These are phyloP conservation scores for Rutstroemia sydowiana DNA, from an alignment of 2,329 filamentous ascomycete genomes.

Conservation along the genomic window DNA sequence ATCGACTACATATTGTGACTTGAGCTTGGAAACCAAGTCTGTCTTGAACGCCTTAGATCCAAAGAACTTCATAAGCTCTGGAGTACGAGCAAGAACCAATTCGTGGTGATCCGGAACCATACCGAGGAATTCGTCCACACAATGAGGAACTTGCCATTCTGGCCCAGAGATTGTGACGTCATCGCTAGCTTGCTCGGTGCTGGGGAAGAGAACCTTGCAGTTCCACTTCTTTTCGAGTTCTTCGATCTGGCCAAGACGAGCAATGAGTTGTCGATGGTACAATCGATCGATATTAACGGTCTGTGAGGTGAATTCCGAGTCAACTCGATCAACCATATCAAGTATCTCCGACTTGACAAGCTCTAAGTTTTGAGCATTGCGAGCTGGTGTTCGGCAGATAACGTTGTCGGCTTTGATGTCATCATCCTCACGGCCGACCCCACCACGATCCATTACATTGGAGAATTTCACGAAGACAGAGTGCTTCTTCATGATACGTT, in stretches of 20 bases:
- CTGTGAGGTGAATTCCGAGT: constrained; percentile 94
- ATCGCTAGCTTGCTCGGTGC: constrained; percentile 94
- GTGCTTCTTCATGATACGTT: constrained; percentile 99
- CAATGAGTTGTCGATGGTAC: constrained; percentile 89
- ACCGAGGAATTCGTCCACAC: constrained; percentile 90
- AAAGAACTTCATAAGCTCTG: constrained; percentile 73
- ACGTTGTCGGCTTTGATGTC: constrained; percentile 99
- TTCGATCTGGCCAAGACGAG: constrained; percentile 81
- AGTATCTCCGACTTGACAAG: constrained; percentile 98
- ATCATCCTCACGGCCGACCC: constrained; percentile 90
- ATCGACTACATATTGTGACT: constrained; percentile 86
- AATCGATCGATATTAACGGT: constrained; percentile 89
- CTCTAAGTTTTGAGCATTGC: constrained; percentile 93
- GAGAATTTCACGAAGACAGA: constrained; percentile 99
- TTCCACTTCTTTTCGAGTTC: constrained; percentile 98
- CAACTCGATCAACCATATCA: constrained; percentile 85
- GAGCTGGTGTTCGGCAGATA: constrained; percentile 92
- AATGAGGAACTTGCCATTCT: constrained; percentile 96
- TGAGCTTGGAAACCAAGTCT: constrained; percentile 76
- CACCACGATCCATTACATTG: constrained; percentile 92
- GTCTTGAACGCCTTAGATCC: constrained; percentile 72
- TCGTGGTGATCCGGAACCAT: constrained; percentile 98
- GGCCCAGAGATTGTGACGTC: constrained; percentile 92
- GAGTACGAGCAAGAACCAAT: constrained; percentile 70
- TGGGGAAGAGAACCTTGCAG: constrained; percentile 97